Evolutionary conservation across 2,329 filamentous ascomycete genomes (phyloP).

Genomic region (Daldinia eschscholtzii): DNA sequence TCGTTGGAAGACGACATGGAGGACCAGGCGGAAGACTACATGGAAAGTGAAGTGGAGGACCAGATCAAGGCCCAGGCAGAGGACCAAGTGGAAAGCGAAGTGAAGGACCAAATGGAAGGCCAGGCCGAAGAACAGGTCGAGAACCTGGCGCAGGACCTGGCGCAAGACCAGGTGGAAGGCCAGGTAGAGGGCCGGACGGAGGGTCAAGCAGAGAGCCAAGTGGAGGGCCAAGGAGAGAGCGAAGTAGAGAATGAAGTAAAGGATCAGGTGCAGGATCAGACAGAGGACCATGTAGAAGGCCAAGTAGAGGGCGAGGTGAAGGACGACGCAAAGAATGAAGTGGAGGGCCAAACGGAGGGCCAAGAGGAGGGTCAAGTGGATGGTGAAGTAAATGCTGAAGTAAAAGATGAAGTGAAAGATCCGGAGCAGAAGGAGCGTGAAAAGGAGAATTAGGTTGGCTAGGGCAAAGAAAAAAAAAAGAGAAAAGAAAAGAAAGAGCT

Average conservation of each 20-base stretch:
- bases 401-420: too few relatives aligned
- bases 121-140: background rate
- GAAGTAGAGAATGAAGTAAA: background rate
- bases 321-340: background rate
- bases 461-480: background rate
- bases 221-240: background rate
- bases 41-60: background rate
- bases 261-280: too few relatives aligned
- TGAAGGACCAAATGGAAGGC: background rate
- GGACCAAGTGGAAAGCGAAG: background rate
- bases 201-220: background rate
- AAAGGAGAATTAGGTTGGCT: constrained; percentile 11
- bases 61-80: background rate
- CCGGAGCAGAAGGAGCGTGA: background rate
- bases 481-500: background rate
- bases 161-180: background rate
- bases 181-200: background rate
- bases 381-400: too few relatives aligned
- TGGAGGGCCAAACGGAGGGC: background rate
- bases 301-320: background rate
- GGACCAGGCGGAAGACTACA: background rate
- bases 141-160: background rate
- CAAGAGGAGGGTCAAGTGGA: background rate
- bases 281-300: background rate
- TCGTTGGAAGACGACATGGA: too few relatives aligned